A percentile compares a stretch with the other conserved stretches of the same genome.
phyloP scores from a whole-genome alignment of 2,329 filamentous ascomycete species.

The Neospermospora avenae region DNA sequence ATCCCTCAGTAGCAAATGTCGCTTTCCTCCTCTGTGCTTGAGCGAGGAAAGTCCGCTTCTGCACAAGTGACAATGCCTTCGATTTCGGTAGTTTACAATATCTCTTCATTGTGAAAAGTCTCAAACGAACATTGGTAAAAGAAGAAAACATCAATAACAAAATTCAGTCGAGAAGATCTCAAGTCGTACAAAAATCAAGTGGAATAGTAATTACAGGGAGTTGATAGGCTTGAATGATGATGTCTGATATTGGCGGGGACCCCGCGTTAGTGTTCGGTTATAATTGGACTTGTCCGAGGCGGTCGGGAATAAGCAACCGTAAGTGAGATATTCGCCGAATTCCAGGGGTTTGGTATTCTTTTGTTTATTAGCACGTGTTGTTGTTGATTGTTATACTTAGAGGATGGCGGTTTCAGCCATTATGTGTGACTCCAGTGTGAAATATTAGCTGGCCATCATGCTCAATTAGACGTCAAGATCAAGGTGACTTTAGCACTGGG shows the following conservation, averaged over 20 bases:
- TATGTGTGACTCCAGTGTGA: too few species aligned
- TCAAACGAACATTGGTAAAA: too few species aligned
- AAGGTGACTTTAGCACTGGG: too few species aligned
- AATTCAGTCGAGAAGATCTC: too few species aligned
- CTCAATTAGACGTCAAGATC: too few species aligned
- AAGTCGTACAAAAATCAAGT: neutral
- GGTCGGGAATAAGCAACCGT: neutral
- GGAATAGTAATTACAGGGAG: neutral
- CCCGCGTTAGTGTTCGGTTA: neutral
- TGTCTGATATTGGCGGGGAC: neutral
- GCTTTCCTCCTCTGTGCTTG: slow-evolving; percentile 16
- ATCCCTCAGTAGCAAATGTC: slow-evolving; percentile 8
- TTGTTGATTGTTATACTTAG: too few species aligned
- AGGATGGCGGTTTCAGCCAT: too few species aligned
- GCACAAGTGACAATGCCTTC: too few species aligned
- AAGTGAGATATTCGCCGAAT: neutral
- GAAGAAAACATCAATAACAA: too few species aligned
- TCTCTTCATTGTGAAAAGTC: neutral
- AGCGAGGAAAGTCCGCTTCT: slow-evolving; percentile 25
- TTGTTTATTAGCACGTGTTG: neutral
- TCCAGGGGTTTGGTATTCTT: neutral
- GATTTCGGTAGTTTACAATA: neutral
- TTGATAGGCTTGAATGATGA: neutral
- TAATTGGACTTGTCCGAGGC: neutral
- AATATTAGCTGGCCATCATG: too few species aligned